These are phyloP conservation scores for Oemleria cerasiformis DNA, from an alignment of 306 rosid species.

Conservation along the genomic window DNA sequence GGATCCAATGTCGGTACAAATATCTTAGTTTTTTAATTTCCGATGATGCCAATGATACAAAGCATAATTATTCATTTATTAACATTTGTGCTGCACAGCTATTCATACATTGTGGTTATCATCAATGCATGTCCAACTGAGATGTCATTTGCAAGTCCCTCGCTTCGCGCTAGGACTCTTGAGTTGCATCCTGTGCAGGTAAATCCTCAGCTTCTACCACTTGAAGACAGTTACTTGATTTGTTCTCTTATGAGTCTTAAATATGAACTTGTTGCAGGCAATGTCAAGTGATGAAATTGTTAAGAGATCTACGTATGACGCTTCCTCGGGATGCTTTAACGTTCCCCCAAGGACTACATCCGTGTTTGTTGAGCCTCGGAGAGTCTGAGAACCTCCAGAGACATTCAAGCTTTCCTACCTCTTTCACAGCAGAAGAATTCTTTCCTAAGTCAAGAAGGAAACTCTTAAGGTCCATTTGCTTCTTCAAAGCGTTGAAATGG, in stretches of 20 bases:
- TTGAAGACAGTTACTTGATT: not conserved
- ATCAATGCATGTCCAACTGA: constrained; percentile 77
- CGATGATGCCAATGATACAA: constrained; percentile 5
- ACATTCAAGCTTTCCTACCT: not conserved
- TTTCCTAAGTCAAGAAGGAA: not conserved
- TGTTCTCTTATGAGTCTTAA: not conserved
- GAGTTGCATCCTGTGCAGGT: constrained; percentile 89
- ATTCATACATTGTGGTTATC: constrained; percentile 62
- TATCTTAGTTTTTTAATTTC: constrained; percentile 12
- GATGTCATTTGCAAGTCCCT: constrained; percentile 52
- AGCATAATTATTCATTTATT: constrained; percentile 8
- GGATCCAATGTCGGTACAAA: constrained; percentile 76
- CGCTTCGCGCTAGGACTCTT: constrained; percentile 50
- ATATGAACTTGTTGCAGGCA: constrained; percentile 38
- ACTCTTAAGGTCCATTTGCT: not conserved
- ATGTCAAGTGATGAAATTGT: constrained; percentile 59
- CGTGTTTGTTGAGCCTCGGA: constrained; percentile 74
- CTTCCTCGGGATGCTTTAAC: constrained; percentile 57
- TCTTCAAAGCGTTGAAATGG: not conserved
- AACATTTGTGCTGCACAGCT: constrained; percentile 48
- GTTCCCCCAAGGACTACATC: constrained; percentile 70
- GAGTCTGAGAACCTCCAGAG: constrained; percentile 19
- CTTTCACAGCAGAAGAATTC: not conserved
- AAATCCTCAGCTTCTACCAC: constrained; percentile 3
- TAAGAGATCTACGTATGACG: constrained; percentile 59